Evolutionary conservation across 192 early-diverging fungal species (phyloP), one percentile per base, ranked within the genome.

Genomic region (Pilobolus umbonatus): DNA sequence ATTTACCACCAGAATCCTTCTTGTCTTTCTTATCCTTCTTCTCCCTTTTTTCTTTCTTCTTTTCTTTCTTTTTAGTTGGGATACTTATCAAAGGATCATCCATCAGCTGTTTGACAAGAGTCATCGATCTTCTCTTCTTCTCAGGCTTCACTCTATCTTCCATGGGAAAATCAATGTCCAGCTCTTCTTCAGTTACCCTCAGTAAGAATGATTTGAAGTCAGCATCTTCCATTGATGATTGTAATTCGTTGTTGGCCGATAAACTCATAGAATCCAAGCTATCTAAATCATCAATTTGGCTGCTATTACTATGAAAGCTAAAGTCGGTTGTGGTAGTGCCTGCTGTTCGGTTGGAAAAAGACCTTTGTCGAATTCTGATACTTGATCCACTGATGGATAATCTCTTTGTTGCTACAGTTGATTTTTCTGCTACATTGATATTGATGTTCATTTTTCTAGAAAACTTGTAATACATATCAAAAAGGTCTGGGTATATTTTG

Each of bases 11-110:
- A 6, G 6, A 25, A 24, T 54, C 31, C 34, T 35, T 25, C 15
- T 38, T 17, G 5, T 52, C 29, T 12, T 7, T 34, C 35, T 54
- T 32, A 9, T 54, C 31, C 14, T 29, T 12, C 11, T 38, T 54
- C 15, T 54, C 52, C 34, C 24, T 54, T 38, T 54, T 32, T 14
- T 54, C 52, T 21, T 54, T 54, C 7, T 36, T 34, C 22, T 54
- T 32, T 15, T 54, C 38, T 8, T 31, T 52, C 10, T 7, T 24
- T 25, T 21, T 25, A 10, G 52, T 14, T 3, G 52, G 52, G 17
- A 54, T 22, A 24, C 52, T 54, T 5, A 54, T 36, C 2, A 54
- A 22, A 3, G 52, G 52, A 26, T 54, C 52, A 36, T 54, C 35
- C 52, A 54, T 54, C 21, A 54, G 22, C 14, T 42, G 39, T 12